Base-by-base conservation (phyloP, 2,329 filamentous ascomycete genomes). In the Bertia moriformis region DNA sequence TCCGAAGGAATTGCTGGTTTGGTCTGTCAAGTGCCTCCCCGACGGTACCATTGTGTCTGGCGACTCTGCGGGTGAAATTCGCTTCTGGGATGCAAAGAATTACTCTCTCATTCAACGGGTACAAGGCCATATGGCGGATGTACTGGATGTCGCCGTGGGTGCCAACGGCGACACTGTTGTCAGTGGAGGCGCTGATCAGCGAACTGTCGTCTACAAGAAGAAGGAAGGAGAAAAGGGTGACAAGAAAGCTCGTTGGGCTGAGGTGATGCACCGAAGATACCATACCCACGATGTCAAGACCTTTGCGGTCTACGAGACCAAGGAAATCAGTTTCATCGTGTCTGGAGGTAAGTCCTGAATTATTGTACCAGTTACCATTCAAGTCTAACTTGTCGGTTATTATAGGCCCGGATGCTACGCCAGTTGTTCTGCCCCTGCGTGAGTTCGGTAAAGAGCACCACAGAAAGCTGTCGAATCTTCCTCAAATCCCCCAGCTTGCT, bases 201-300 rank as follows among this genome's bases (percentile, higher is more conserved):
- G 74, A 42, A 80, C 81, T 2, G 73, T 77, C 4, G 61, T 76
- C 40, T 83, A 80, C 52, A 71, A 67, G 48, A 63, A 67, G 44
- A 51, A 57, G 29, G 57, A 53, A 49, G 58, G 58, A 10, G 32
- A 35, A 15, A 35, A 35, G 15, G 32, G 32, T 15, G 32, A 35
- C 33, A 59, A 62, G 38, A 67, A 63, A 47, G 58, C 58, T 41
- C 65, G 65, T 49, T 85, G 80, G 80, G 67, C 67, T 19, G 78
- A 82, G 51, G 61, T 74, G 4, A 68, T 67, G 43, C 77, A 83
- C 50, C 65, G 73, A 44, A 63, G 76, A 49, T 76, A 77, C 48
- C 80, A 85, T 50, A 70, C 71, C 29, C 78, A 83, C 50, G 80
- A 85, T 59, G 76, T 84, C 41, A 83, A 83, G 55, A 68, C 78